phyloP scores from a whole-genome alignment of 2,329 filamentous ascomycete species.

The Ophiostoma sp. region DNA sequence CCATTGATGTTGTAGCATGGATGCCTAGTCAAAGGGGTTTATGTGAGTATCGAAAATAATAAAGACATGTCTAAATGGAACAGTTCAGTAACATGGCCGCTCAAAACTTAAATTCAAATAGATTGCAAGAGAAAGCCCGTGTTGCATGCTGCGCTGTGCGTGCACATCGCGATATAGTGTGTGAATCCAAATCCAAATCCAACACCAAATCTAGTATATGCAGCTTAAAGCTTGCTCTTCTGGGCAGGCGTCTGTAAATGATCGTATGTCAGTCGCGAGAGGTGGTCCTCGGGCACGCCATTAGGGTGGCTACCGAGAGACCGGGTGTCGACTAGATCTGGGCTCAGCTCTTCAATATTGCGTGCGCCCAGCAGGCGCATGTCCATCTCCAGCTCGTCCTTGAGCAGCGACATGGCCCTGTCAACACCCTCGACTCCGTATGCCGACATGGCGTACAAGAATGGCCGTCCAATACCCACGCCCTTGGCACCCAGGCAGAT shows the following conservation, averaged over 20 bases:
- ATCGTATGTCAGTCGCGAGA: constrained; percentile 50
- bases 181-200: background rate
- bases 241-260: constrained; percentile 49
- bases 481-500: constrained; percentile 86
- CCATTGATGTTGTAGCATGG: constrained; percentile 17
- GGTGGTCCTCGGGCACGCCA: constrained; percentile 45
- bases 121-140: background rate
- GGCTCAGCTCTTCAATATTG: constrained; percentile 69
- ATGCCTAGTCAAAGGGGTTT: background rate
- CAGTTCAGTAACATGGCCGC: no score
- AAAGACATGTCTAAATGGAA: background rate
- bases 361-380: constrained; percentile 88
- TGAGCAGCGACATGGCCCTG: constrained; percentile 83
- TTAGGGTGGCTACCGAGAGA: constrained; percentile 56
- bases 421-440: constrained; percentile 86
- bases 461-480: constrained; percentile 89
- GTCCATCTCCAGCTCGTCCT: constrained; percentile 98
- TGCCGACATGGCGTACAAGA: constrained; percentile 91
- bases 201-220: background rate
- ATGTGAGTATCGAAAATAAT: background rate
- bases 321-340: constrained; percentile 71
- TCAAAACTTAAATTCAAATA: no score
- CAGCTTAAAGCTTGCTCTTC: constrained; percentile 46
- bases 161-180: background rate
- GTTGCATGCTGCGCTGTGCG: background rate